These are phyloP conservation scores for Alternaria hordeiaustralica DNA, from an alignment of 2,329 filamentous ascomycete genomes.

Conservation along the genomic window DNA sequence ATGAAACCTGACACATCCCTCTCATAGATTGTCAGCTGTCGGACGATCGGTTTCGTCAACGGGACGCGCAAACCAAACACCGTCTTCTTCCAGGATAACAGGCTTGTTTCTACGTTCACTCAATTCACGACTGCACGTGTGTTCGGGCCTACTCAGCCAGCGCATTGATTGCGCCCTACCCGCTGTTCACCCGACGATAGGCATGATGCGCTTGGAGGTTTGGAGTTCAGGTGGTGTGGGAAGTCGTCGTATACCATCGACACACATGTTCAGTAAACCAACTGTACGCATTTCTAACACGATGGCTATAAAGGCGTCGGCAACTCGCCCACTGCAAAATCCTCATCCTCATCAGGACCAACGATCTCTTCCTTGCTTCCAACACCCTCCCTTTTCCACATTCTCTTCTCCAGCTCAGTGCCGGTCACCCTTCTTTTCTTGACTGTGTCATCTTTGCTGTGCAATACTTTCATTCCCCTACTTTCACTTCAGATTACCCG, in stretches of 20 bases:
- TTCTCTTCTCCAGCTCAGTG: constrained; percentile 11
- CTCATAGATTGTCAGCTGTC: background rate
- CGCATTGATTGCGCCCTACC: background rate
- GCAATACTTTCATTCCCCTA: constrained; percentile 13
- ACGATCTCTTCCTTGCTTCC: constrained; percentile 2
- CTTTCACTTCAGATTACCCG: background rate
- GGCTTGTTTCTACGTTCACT: background rate
- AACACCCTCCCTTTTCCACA: constrained; percentile 15
- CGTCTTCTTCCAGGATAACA: background rate
- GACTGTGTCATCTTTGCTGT: constrained; percentile 27
- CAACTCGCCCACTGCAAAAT: background rate
- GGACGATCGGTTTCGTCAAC: background rate
- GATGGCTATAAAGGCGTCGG: constrained; percentile 17
- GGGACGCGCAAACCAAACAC: background rate
- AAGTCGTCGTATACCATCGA: background rate
- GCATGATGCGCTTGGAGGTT: constrained; percentile 9
- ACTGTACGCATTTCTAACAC: background rate
- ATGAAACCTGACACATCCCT: constrained; percentile 2
- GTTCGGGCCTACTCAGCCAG: background rate
- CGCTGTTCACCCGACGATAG: background rate
- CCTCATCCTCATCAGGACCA: constrained; percentile 17
- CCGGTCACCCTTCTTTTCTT: constrained; percentile 10
- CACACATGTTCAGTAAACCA: background rate
- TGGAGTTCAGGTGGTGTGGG: constrained; percentile 9
- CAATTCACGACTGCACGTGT: background rate